phyloP scores from a whole-genome alignment of 208 protist genomes.

The Naegleria fowleri region DNA sequence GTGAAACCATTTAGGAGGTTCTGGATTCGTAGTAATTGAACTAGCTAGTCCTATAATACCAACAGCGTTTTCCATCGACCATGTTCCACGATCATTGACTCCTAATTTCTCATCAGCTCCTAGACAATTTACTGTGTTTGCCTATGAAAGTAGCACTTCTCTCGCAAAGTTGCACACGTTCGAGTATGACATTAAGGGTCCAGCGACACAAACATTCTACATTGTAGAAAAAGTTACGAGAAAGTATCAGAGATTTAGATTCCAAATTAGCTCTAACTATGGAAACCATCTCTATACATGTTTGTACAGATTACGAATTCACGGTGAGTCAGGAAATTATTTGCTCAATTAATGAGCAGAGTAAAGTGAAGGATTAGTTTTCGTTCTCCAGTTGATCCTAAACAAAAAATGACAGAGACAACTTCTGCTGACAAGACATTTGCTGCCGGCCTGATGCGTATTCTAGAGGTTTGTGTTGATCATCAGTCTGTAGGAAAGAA shows the following conservation, averaged over 20 bases:
- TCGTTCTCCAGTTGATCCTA: too few relatives aligned
- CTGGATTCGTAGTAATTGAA: not conserved
- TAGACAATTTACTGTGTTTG: not conserved
- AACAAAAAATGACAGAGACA: not conserved
- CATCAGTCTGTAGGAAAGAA: too few relatives aligned
- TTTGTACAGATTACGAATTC: constrained; percentile 13
- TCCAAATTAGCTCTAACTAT: not conserved
- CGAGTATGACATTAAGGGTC: not conserved
- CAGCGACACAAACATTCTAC: not conserved
- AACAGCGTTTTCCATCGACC: not conserved
- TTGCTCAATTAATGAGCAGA: not conserved
- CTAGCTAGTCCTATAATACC: not conserved
- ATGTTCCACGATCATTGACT: not conserved
- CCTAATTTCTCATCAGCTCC: constrained; percentile 1
- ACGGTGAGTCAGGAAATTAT: not conserved
- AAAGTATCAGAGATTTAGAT: not conserved
- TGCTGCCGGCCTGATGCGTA: not conserved
- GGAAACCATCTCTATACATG: constrained; percentile 1
- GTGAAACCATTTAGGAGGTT: not conserved
- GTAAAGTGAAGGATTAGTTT: not conserved
- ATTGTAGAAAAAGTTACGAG: not conserved
- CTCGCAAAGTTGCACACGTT: not conserved
- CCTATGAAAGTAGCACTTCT: not conserved
- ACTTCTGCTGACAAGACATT: not conserved
- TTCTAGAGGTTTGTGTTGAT: not conserved